Evolutionary conservation across 2,329 filamentous ascomycete genomes (phyloP).

Genomic region (Fusarium setosum): DNA sequence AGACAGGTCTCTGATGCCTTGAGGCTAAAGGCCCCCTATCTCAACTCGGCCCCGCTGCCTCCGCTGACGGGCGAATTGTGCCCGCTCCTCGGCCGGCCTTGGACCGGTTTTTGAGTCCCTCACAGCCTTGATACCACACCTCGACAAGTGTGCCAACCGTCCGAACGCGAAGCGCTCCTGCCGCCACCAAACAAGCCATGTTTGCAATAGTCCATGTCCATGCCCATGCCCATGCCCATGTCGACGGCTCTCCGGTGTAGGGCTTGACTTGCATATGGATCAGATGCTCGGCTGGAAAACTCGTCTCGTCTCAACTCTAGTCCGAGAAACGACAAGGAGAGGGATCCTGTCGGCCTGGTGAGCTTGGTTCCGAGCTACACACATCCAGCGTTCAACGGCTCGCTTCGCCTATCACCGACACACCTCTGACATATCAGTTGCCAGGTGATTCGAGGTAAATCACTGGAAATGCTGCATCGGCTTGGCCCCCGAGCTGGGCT

Average conservation of each 20-base stretch:
- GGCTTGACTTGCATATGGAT: slow-evolving; percentile 26
- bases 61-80: slow-evolving; percentile 32
- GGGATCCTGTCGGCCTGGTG: background rate
- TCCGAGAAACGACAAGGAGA: slow-evolving; percentile 3
- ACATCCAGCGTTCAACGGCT: background rate
- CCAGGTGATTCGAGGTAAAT: slow-evolving; percentile 22
- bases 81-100: slow-evolving; percentile 37
- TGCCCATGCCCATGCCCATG: slow-evolving; percentile 22
- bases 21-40: slow-evolving; percentile 7
- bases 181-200: slow-evolving; percentile 29
- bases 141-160: slow-evolving; percentile 14
- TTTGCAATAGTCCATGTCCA: slow-evolving; percentile 9
- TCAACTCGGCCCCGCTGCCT: slow-evolving; percentile 37
- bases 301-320: slow-evolving; percentile 34
- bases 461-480: slow-evolving; percentile 22
- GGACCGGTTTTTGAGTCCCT: slow-evolving; percentile 8
- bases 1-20: background rate
- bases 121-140: background rate
- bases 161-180: slow-evolving; percentile 37
- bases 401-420: background rate
- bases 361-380: background rate
- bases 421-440: slow-evolving; percentile 27
- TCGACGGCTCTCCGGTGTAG: slow-evolving; percentile 20
- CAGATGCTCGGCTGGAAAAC: slow-evolving; percentile 21
- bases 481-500: slow-evolving; percentile 16